Base-by-base conservation (phyloP, 129 eudicot genomes). In the Chrysanthemum seticuspe region DNA sequence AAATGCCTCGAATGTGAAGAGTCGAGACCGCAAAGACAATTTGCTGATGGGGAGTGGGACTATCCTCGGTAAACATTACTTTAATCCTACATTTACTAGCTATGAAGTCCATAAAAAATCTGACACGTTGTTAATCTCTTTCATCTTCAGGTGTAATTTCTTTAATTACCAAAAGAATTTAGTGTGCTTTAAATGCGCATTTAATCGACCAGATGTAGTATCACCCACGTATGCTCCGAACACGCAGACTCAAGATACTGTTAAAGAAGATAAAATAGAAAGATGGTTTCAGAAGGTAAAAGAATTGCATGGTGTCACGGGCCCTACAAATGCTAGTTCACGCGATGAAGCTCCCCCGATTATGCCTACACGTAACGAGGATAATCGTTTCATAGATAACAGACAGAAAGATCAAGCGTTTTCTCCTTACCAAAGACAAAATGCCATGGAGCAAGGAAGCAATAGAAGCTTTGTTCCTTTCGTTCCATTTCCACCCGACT, bases 1-100 rank as follows among this genome's bases (percentile, higher is more conserved):
- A 83, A 89, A 72, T 89, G 98, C 83, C 96, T 85, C 21, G 92
- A 92, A 75, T 85, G 98, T 60, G 95, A 92, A 73, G 92, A 83
- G 74, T 69, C 76, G 23, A 83, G 90, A 79, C 96, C 98, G 31
- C 83, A 74, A 63, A 81, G 82, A 69, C 83, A 84, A 56, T 73
- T 84, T 65, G 79, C 86, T 31, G 86, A 83, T 45, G 86, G 94
- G 59, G 96, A 92, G 83, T 92, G 97, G 97, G 87, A 88, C 70
- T 92, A 96, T 75, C 97, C 97, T 66, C 87, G 81, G 97, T 92
- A 74, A 83, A 89, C 65, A 83, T 62, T 77, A 55, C 62, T 72
- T 61, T 18, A 27, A 69, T 55, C 63, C 70, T 60, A 19, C 53
- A 48, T 70, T 67, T 55, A 67, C 62, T 62, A 50, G 18, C 53